Evolutionary conservation across 2,329 filamentous ascomycete species (phyloP).

Genomic region (Fusarium hostae): DNA sequence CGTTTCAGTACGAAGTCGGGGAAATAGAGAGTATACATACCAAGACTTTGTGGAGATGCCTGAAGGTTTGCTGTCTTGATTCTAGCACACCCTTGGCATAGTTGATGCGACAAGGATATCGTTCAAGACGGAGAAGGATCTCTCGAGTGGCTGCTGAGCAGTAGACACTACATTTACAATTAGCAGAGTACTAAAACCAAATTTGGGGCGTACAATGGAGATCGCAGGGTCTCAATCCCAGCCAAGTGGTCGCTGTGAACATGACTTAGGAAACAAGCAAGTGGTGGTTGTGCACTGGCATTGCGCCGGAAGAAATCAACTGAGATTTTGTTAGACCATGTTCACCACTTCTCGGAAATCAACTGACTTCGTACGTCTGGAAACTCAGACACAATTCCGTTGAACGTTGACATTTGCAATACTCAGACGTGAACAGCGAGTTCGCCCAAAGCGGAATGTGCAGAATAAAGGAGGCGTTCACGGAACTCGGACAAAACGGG

Average conservation of each 20-base stretch:
- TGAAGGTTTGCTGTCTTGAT: slow-evolving; percentile 77
- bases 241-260: slow-evolving; percentile 90
- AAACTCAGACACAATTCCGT: slow-evolving; percentile 79
- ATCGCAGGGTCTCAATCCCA: slow-evolving; percentile 79
- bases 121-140: slow-evolving; percentile 83
- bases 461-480: neutral
- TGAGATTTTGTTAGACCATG: slow-evolving; percentile 46
- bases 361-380: slow-evolving; percentile 75
- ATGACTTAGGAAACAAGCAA: slow-evolving; percentile 92
- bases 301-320: slow-evolving; percentile 83
- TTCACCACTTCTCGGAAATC: neutral
- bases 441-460: neutral
- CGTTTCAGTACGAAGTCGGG: neutral
- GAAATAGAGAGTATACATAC: slow-evolving; percentile 49
- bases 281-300: slow-evolving; percentile 65
- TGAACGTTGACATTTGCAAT: slow-evolving; percentile 77
- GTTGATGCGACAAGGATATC: slow-evolving; percentile 82
- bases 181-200: neutral
- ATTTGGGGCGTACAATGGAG: slow-evolving; percentile 70
- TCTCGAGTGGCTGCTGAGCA: slow-evolving; percentile 86
- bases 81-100: slow-evolving; percentile 83
- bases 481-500: neutral
- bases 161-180: slow-evolving; percentile 69
- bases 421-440: neutral
- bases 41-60: slow-evolving; percentile 76